These are phyloP conservation scores for Gnomoniopsis sp. DNA, from an alignment of 2,329 filamentous ascomycete genomes.

Conservation along the genomic window DNA sequence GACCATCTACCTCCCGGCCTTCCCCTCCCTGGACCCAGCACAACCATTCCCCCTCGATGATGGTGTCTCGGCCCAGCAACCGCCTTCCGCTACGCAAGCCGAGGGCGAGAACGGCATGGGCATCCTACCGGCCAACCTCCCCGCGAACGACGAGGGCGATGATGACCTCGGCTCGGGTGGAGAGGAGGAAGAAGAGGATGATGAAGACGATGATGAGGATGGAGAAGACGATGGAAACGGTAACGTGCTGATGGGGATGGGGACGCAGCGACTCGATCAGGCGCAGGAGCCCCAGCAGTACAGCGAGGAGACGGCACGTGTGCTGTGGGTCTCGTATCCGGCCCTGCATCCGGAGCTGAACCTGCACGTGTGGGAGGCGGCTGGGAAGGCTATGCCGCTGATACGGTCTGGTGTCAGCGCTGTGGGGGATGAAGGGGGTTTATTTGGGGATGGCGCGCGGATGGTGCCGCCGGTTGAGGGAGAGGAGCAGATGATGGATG, in stretches of 20 bases:
- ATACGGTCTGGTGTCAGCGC: neutral
- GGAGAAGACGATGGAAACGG: constrained; percentile 22
- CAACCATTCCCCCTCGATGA: constrained; percentile 2
- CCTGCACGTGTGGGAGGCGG: constrained; percentile 38
- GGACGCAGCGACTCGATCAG: neutral
- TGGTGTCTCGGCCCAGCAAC: constrained; percentile 5
- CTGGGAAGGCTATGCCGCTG: constrained; percentile 25
- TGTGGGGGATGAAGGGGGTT: neutral
- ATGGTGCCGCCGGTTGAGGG: constrained; percentile 38
- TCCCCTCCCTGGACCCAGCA: constrained; percentile 20
- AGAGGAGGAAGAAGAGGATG: constrained; percentile 18
- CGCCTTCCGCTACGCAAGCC: neutral
- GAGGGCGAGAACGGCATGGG: constrained; percentile 3
- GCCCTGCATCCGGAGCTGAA: constrained; percentile 41
- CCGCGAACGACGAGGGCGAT: constrained; percentile 22
- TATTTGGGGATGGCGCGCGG: constrained; percentile 3
- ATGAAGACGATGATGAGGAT: constrained; percentile 14
- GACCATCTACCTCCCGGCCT: constrained; percentile 49
- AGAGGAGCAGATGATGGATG: constrained; percentile 36
- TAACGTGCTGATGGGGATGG: constrained; percentile 23
- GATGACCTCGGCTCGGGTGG: constrained; percentile 19
- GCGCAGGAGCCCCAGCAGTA: constrained; percentile 24
- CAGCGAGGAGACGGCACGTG: constrained; percentile 30
- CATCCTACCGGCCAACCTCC: constrained; percentile 14
- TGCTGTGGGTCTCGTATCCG: constrained; percentile 34